Evolutionary conservation across 192 early-diverging fungal species (phyloP).

Genomic region (Thamnidium elegans): DNA sequence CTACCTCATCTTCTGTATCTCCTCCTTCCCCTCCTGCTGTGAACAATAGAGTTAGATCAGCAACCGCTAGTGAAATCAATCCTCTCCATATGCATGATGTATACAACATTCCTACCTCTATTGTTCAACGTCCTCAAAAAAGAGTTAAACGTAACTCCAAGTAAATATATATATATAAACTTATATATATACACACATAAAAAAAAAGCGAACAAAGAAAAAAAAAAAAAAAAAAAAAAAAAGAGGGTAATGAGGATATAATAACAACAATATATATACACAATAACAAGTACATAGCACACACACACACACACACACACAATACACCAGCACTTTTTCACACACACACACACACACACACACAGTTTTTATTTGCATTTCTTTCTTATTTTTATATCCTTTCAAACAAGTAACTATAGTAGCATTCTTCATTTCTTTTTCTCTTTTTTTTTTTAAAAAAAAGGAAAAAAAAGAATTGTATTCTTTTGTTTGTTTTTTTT

Average conservation of each 20-base stretch:
- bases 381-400: too few species aligned
- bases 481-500: background rate
- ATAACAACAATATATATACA: background rate
- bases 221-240: background rate
- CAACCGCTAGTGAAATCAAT: slow-evolving; percentile 1
- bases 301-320: slow-evolving; percentile 2
- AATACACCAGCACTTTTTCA: background rate
- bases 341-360: background rate
- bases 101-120: background rate
- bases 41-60: background rate
- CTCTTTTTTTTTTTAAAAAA: too few species aligned
- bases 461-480: too few species aligned
- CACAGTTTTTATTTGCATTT: background rate
- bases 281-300: background rate
- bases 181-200: background rate
- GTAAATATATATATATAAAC: background rate
- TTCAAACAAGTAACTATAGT: too few species aligned
- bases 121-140: slow-evolving; percentile 5
- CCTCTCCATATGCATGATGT: background rate
- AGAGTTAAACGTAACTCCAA: slow-evolving; percentile 10
- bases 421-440: too few species aligned
- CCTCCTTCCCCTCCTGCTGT: background rate
- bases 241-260: too few species aligned
- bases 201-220: background rate
- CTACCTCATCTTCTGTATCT: background rate